These are phyloP conservation scores for Ophiocordyceps australis DNA, from an alignment of 2,329 filamentous ascomycete species.

Conservation along the genomic window DNA sequence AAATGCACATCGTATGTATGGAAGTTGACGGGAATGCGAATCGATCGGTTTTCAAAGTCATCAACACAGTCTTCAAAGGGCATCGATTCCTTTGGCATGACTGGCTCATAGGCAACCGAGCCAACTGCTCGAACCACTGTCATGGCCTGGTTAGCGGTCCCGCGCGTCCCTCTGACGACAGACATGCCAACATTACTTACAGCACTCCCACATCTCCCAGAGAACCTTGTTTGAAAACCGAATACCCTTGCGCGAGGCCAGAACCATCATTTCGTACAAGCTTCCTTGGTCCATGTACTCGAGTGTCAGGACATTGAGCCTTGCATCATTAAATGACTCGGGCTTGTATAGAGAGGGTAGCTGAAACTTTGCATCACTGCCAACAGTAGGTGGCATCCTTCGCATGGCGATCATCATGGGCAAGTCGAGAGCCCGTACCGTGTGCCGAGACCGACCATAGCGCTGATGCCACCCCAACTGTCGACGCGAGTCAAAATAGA, in stretches of 20 bases:
- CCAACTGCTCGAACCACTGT: constrained; percentile 10
- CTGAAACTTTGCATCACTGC: no score
- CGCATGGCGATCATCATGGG: no score
- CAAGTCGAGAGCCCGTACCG: constrained; percentile 10
- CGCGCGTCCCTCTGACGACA: neutral
- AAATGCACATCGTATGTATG: constrained; percentile 13
- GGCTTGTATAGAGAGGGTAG: no score
- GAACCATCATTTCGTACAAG: constrained; percentile 5
- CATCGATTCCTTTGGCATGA: no score
- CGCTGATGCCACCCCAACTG: constrained; percentile 9
- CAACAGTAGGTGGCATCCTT: no score
- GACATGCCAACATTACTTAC: constrained; percentile 5
- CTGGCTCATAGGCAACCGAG: constrained; percentile 9
- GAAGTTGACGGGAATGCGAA: no score
- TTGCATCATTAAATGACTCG: neutral
- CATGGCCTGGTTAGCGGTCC: neutral
- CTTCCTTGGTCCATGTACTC: constrained; percentile 10
- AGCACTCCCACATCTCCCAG: constrained; percentile 12
- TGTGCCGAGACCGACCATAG: constrained; percentile 9
- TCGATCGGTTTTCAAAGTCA: no score
- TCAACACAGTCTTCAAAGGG: no score
- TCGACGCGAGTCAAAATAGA: constrained; percentile 2
- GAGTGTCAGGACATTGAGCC: constrained; percentile 6
- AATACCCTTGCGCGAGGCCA: constrained; percentile 1
- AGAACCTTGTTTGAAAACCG: constrained; percentile 6